Conservation (phyloP, 2,329 filamentous ascomycete species). For the Pyrenophora tritici-repentis region DNA sequence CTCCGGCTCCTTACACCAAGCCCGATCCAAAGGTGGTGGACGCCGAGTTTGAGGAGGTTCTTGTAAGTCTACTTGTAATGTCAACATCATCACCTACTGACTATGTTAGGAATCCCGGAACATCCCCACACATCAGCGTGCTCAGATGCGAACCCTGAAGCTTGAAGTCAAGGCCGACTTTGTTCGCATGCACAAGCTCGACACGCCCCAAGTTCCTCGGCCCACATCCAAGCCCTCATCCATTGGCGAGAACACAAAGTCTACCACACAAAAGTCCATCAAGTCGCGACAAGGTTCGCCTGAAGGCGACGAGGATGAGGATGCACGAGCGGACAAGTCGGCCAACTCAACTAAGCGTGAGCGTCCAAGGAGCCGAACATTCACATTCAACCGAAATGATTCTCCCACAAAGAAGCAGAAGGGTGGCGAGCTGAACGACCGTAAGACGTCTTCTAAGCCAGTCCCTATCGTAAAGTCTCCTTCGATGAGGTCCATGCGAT, state of each 20-base stretch:
- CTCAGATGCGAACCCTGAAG: slow-evolving; percentile 90
- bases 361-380: slow-evolving; percentile 71
- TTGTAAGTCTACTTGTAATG: slow-evolving; percentile 55
- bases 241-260: slow-evolving; percentile 49
- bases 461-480: slow-evolving; percentile 68
- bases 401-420: slow-evolving; percentile 78
- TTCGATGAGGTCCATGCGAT: slow-evolving; percentile 61
- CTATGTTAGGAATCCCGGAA: slow-evolving; percentile 76
- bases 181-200: slow-evolving; percentile 82
- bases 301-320: slow-evolving; percentile 23
- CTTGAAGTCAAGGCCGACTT: slow-evolving; percentile 94
- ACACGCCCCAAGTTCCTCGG: slow-evolving; percentile 56
- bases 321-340: slow-evolving; percentile 16
- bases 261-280: slow-evolving; percentile 49
- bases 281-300: slow-evolving; percentile 39
- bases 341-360: slow-evolving; percentile 50
- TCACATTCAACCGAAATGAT: slow-evolving; percentile 75
- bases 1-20: slow-evolving; percentile 40
- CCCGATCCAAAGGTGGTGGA: slow-evolving; percentile 63
- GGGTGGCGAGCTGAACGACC: slow-evolving; percentile 57
- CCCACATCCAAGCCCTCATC: slow-evolving; percentile 51
- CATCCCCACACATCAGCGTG: slow-evolving; percentile 89
- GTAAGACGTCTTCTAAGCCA: slow-evolving; percentile 68
- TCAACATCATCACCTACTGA: slow-evolving; percentile 40
- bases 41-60: slow-evolving; percentile 64